Base-by-base conservation (phyloP, 306 rosid species). In the Glycine latifolia region DNA sequence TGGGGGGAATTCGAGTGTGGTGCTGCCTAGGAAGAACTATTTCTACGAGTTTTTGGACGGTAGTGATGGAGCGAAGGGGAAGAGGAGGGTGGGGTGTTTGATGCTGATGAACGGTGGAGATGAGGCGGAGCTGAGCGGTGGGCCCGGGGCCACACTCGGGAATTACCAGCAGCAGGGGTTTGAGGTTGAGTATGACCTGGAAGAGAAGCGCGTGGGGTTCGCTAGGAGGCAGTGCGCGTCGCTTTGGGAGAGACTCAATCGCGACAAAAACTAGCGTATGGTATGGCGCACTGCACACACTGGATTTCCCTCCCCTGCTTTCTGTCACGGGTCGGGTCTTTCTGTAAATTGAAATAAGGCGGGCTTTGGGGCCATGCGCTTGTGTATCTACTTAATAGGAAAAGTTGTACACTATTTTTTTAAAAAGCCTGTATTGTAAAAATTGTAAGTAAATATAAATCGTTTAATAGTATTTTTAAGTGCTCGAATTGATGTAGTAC, bases 71-170 rank as follows among this genome's bases (percentile, higher is more conserved):
- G 5, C 0, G 16, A 56, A 67, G 47, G 83, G 8, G 75, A 90
- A 85, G 81, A 76, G 76, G 87, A 89, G 69, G 2, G 98, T 94
- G 1, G 98, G 97, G 3, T 94, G 97, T 71, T 67, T 92, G 93
- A 94, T 92, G 97, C 5, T 94, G 78, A 91, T 94, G 96, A 87
- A 89, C 96, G 97, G 97, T 49, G 96, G 98, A 2, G 94, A 91
- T 81, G 97, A 91, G 41, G 16, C 46, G 16, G 94, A 92, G 37
- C 61, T 85, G 15, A 68, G 75, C 3, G 92, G 91, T 80, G 98
- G 98, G 71, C 98, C 98, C 10, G 91, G 91, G 49, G 98, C 91
- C 1, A 89, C 91, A 0, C 90, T 94, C 0, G 98, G 98, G 61
- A 94, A 94, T 78, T 94, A 92, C 8, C 96, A 94, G 73, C 98